Conservation (phyloP, 179 eudicot genomes). For the Beta macrorhiza region DNA sequence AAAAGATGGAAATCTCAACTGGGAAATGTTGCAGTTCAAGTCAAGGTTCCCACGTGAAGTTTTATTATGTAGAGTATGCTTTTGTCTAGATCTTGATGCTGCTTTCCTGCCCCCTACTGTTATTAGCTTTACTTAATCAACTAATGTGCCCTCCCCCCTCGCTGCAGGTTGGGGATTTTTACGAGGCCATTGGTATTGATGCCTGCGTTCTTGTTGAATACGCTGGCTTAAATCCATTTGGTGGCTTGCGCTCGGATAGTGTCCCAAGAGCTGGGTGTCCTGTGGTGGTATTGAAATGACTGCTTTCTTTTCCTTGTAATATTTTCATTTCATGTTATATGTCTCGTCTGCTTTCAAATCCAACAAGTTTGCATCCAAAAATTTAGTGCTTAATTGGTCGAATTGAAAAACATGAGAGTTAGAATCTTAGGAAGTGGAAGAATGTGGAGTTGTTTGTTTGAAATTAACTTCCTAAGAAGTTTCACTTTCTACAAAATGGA, state of each 20-base stretch:
- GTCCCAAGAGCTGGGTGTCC: constrained; percentile 98
- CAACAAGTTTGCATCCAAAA: neutral
- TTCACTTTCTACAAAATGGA: neutral
- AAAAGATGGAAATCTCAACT: constrained; percentile 93
- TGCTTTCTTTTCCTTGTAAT: constrained; percentile 9
- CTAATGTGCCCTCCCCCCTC: neutral
- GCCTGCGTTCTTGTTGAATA: constrained; percentile 96
- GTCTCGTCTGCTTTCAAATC: neutral
- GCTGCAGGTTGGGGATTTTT: constrained; percentile 87
- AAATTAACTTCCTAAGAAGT: neutral
- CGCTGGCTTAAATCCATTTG: constrained; percentile 97
- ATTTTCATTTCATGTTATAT: constrained; percentile 4
- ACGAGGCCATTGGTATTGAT: constrained; percentile 94
- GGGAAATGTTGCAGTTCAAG: constrained; percentile 91
- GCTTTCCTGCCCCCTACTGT: neutral
- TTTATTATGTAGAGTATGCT: constrained; percentile 86
- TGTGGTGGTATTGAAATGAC: constrained; percentile 63
- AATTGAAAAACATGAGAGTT: no score
- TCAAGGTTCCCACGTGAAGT: constrained; percentile 96
- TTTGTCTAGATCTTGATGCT: constrained; percentile 8
- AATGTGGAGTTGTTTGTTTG: neutral
- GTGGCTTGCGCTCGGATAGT: constrained; percentile 94
- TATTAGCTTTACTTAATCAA: constrained; percentile 8
- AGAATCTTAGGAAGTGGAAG: no score
- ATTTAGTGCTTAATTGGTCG: no score